Evolutionary conservation across 108 stramenopile species (phyloP).

Genomic region (Cyclotella baltica): DNA sequence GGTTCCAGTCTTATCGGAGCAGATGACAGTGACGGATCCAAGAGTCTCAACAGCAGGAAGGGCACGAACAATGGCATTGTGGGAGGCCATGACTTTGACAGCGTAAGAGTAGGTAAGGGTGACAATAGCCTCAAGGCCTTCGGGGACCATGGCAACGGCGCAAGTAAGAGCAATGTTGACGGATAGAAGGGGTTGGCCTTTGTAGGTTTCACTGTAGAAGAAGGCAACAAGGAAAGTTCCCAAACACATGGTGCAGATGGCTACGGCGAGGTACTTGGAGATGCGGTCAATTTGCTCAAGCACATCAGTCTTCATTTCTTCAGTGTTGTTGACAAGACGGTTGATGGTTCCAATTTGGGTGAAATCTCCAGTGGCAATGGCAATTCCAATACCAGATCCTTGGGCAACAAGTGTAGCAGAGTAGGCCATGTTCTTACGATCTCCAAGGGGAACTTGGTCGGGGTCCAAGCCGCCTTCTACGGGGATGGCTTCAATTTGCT

Average conservation of each 20-base stretch:
- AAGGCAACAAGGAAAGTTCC: slow-evolving; percentile 84
- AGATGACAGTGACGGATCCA: slow-evolving; percentile 94
- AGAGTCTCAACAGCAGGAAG: slow-evolving; percentile 98
- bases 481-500: slow-evolving; percentile 60
- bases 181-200: slow-evolving; percentile 58
- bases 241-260: slow-evolving; percentile 80
- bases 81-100: slow-evolving; percentile 86
- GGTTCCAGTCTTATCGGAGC: slow-evolving; percentile 99
- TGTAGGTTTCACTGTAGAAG: slow-evolving; percentile 51
- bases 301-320: slow-evolving; percentile 92
- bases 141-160: slow-evolving; percentile 97
- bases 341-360: slow-evolving; percentile 98
- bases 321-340: slow-evolving; percentile 76
- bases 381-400: slow-evolving; percentile 89
- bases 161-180: slow-evolving; percentile 83
- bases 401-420: slow-evolving; percentile 88
- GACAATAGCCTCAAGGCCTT: slow-evolving; percentile 97
- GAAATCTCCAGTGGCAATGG: slow-evolving; percentile 80
- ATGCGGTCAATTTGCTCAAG: slow-evolving; percentile 91
- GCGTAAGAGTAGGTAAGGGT: slow-evolving; percentile 92
- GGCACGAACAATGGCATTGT: slow-evolving; percentile 91
- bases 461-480: slow-evolving; percentile 40
- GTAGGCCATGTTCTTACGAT: slow-evolving; percentile 89
- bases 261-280: slow-evolving; percentile 79
- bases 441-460: slow-evolving; percentile 78